Conservation (phyloP, 768 basidiomycete species). For the Mrakia gelida region DNA sequence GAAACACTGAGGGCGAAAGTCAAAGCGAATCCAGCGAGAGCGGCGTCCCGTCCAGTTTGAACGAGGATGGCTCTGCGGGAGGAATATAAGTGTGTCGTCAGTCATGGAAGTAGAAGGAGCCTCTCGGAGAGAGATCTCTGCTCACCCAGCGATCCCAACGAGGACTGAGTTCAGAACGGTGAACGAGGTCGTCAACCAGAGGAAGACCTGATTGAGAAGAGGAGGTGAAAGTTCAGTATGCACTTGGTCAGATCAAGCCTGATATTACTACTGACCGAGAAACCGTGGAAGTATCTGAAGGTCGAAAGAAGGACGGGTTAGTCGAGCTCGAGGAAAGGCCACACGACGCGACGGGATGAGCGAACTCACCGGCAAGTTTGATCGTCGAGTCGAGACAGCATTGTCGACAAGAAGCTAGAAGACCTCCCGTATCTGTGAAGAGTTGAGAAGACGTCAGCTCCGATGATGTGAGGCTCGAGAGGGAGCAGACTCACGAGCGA, state of each 20-base stretch:
- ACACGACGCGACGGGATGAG: neutral
- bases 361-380: conserved; percentile 2
- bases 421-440: conserved; percentile 49
- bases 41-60: conserved; percentile 67
- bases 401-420: conserved; percentile 37
- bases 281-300: neutral
- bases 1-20: conserved; percentile 76
- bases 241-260: neutral
- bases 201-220: conserved; percentile 56
- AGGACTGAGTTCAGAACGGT: conserved; percentile 69
- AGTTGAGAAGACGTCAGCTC: too few relatives aligned
- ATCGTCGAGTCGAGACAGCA: conserved; percentile 31
- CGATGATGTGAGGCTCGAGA: too few relatives aligned
- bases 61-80: conserved; percentile 56
- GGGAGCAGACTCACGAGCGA: conserved; percentile 43
- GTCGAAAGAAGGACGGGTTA: neutral
- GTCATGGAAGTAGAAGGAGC: neutral
- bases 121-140: neutral
- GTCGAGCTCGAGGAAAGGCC: neutral
- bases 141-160: conserved; percentile 59
- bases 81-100: neutral
- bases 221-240: neutral
- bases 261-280: neutral
- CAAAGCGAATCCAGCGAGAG: conserved; percentile 79
- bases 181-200: conserved; percentile 86